These are phyloP conservation scores for Fistulina hepatica DNA, from an alignment of 1,284 basidiomycete species.

Conservation along the genomic window DNA sequence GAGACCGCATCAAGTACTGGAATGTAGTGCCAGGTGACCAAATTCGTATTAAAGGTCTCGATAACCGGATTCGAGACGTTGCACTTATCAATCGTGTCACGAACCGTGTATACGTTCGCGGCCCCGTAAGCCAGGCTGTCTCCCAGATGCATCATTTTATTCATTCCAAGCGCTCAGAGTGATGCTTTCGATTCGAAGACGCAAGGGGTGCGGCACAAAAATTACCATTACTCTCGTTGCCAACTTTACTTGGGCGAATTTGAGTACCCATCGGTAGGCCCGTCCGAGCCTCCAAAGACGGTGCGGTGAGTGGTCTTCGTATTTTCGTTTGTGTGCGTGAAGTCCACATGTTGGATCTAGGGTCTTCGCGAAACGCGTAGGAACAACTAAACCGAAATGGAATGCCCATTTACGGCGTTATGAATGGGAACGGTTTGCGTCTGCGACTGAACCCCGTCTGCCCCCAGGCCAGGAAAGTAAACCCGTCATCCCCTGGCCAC, in stretches of 20 bases:
- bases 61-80: conserved; percentile 52
- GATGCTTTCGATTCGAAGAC: too few species aligned
- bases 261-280: conserved; percentile 40
- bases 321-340: background rate
- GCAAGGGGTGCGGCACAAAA: conserved; percentile 28
- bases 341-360: conserved; percentile 26
- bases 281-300: conserved; percentile 28
- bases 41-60: conserved; percentile 54
- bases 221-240: conserved; percentile 64
- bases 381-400: conserved; percentile 48
- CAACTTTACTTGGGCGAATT: conserved; percentile 63
- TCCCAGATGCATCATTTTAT: too few species aligned
- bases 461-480: too few species aligned
- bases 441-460: too few species aligned
- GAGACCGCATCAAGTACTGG: conserved; percentile 73
- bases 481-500: too few species aligned
- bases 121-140: too few species aligned
- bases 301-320: conserved; percentile 32
- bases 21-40: conserved; percentile 78
- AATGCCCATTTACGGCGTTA: conserved; percentile 38
- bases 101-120: conserved; percentile 65
- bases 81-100: conserved; percentile 58
- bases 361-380: conserved; percentile 64
- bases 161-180: too few species aligned
- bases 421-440: conserved; percentile 58